Evolutionary conservation across 2,329 filamentous ascomycete species (phyloP).

Genomic region (Xylaria sp.): DNA sequence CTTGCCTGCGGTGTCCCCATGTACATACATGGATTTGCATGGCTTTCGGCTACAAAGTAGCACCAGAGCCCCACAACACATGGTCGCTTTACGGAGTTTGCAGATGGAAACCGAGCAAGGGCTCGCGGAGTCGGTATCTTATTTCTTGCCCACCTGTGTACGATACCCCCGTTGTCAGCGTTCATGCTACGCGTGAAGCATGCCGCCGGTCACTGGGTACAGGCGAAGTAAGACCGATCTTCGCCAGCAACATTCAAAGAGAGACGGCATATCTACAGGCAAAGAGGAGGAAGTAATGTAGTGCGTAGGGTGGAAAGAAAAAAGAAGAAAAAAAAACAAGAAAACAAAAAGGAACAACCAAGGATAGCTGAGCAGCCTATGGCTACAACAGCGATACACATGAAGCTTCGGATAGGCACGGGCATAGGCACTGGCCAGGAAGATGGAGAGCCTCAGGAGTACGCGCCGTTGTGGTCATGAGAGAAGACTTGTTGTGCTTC

Average conservation of each 20-base stretch:
- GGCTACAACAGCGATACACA: too few species aligned
- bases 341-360: constrained; percentile 2
- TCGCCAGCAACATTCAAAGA: constrained; percentile 1
- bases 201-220: constrained; percentile 8
- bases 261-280: constrained; percentile 1
- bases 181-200: constrained; percentile 14
- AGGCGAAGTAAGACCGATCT: constrained; percentile 13
- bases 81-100: constrained; percentile 14
- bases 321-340: constrained; percentile 2
- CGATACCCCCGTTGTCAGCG: constrained; percentile 21
- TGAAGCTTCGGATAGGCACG: background rate
- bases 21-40: constrained; percentile 3
- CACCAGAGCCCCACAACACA: constrained; percentile 11
- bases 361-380: constrained; percentile 1
- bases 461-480: constrained; percentile 2
- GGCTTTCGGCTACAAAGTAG: constrained; percentile 11
- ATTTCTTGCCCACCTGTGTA: constrained; percentile 21
- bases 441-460: constrained; percentile 1
- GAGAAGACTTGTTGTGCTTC: constrained; percentile 12
- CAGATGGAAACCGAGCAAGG: constrained; percentile 10
- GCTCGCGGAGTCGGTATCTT: constrained; percentile 17
- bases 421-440: background rate
- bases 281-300: constrained; percentile 14
- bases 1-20: constrained; percentile 11
- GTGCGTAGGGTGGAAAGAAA: constrained; percentile 5